Percentiles rank a stretch among this genome's conserved stretches.
These are phyloP conservation scores for Fusarium continuum DNA, from an alignment of 2,329 filamentous ascomycete genomes.

Conservation along the genomic window DNA sequence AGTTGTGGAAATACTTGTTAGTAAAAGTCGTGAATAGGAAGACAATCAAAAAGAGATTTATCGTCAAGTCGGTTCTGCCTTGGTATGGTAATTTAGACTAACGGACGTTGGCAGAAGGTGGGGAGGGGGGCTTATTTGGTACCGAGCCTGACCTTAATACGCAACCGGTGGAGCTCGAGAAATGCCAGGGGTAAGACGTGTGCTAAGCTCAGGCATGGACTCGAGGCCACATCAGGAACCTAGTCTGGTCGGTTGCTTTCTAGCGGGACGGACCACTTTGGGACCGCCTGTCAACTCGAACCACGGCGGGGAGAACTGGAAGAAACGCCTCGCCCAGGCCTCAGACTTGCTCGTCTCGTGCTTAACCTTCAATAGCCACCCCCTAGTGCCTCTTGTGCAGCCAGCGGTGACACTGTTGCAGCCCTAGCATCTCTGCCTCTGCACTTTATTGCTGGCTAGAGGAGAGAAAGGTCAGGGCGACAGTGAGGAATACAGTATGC, in stretches of 20 bases:
- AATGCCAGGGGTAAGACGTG: constrained; percentile 35
- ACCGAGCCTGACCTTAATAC: constrained; percentile 42
- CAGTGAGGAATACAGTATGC: background rate
- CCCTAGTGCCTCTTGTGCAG: constrained; percentile 31
- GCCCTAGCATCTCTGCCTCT: constrained; percentile 22
- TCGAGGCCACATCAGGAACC: constrained; percentile 39
- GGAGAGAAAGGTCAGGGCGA: constrained; percentile 15
- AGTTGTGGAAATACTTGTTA: background rate
- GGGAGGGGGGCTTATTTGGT: constrained; percentile 43
- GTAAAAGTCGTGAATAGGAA: constrained; percentile 6
- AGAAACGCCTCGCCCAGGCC: constrained; percentile 39
- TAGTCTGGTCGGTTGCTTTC: constrained; percentile 17
- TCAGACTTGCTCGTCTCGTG: constrained; percentile 25
- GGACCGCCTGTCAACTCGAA: constrained; percentile 44
- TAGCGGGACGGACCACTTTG: constrained; percentile 38
- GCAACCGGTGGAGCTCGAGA: constrained; percentile 40
- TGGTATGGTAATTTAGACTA: constrained; percentile 39
- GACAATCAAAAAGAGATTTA: constrained; percentile 37
- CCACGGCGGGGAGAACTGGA: constrained; percentile 40
- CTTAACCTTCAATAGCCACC: constrained; percentile 33
- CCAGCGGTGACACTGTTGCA: constrained; percentile 29
- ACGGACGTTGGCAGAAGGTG: constrained; percentile 33
- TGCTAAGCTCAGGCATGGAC: constrained; percentile 19
- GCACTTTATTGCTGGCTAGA: constrained; percentile 31
- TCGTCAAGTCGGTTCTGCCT: constrained; percentile 38